Percentiles rank a stretch among this genome's conserved stretches.
Conservation (phyloP, 495 filamentous ascomycete genomes). For the Podospora conica region DNA sequence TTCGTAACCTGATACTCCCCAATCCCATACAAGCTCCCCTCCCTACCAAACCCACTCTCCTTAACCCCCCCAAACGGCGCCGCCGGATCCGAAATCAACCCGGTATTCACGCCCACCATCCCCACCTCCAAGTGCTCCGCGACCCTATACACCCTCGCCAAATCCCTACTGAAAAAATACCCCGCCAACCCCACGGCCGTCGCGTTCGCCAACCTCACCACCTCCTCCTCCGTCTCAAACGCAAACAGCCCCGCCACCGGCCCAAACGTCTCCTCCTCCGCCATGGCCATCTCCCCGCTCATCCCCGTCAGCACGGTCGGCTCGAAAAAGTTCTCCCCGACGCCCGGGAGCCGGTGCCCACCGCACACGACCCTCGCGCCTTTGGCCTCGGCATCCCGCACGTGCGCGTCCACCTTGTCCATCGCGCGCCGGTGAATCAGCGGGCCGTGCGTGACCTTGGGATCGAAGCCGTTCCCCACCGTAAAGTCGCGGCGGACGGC, state of each 20-base stretch:
- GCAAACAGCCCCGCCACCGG: conserved; percentile 78
- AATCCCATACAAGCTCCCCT: conserved; percentile 87
- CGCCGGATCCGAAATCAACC: conserved; percentile 73
- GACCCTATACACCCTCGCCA: conserved; percentile 65
- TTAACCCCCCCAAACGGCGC: conserved; percentile 92
- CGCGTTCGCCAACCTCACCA: conserved; percentile 69
- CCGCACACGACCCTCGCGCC: conserved; percentile 67
- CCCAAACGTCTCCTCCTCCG: conserved; percentile 81
- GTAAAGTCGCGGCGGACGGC: conserved; percentile 66
- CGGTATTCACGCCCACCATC: conserved; percentile 86
- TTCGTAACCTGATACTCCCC: conserved; percentile 85
- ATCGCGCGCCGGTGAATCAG: conserved; percentile 73
- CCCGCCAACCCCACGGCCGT: conserved; percentile 76
- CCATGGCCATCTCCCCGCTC: conserved; percentile 70
- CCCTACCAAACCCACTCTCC: conserved; percentile 83
- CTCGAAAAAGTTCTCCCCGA: conserved; percentile 72
- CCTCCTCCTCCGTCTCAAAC: conserved; percentile 79
- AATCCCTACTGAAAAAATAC: conserved; percentile 77
- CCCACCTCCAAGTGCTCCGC: conserved; percentile 83
- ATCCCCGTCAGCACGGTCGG: conserved; percentile 78
- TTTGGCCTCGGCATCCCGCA: conserved; percentile 68
- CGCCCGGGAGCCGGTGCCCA: conserved; percentile 56
- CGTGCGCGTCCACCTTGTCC: conserved; percentile 69
- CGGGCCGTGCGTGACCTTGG: conserved; percentile 70
- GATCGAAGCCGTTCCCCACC: conserved; percentile 68